A percentile compares a stretch with the other conserved stretches of the same genome.
phyloP scores from a whole-genome alignment of 2,329 filamentous ascomycete genomes.

The Xylaria sp. region DNA sequence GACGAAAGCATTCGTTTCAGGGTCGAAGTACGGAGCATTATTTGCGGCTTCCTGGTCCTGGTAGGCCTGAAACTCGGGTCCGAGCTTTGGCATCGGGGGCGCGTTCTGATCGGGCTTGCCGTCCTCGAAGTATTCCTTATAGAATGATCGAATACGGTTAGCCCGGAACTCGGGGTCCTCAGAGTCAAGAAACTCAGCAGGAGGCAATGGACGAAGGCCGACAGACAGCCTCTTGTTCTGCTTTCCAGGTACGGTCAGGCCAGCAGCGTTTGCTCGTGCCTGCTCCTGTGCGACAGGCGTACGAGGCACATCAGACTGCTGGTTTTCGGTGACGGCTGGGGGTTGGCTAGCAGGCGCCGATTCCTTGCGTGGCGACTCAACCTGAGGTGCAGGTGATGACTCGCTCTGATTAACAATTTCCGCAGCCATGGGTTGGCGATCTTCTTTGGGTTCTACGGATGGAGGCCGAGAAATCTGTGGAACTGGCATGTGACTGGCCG shows the following conservation, averaged over 20 bases:
- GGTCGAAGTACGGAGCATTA: slow-evolving; percentile 64
- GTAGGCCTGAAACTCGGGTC: slow-evolving; percentile 68
- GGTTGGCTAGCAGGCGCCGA: slow-evolving; percentile 32
- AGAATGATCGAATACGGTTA: slow-evolving; percentile 96
- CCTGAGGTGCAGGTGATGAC: slow-evolving; percentile 14
- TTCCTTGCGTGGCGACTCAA: slow-evolving; percentile 30
- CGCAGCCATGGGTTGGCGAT: slow-evolving; percentile 18
- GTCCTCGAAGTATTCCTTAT: slow-evolving; percentile 99
- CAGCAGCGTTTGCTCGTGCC: slow-evolving; percentile 29
- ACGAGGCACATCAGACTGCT: slow-evolving; percentile 16
- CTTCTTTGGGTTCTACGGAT: slow-evolving; percentile 22
- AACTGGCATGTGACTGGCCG: slow-evolving; percentile 22
- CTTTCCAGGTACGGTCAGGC: slow-evolving; percentile 50
- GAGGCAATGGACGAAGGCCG: slow-evolving; percentile 78
- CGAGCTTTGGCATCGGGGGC: slow-evolving; percentile 21
- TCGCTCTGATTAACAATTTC: slow-evolving; percentile 22
- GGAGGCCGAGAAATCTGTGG: slow-evolving; percentile 21
- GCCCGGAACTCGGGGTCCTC: slow-evolving; percentile 93
- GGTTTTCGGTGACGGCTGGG: slow-evolving; percentile 21
- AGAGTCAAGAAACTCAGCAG: slow-evolving; percentile 68
- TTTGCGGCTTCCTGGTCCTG: slow-evolving; percentile 59
- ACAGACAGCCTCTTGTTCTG: slow-evolving; percentile 59
- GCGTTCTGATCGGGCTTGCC: slow-evolving; percentile 33
- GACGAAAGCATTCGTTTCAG: slow-evolving; percentile 64
- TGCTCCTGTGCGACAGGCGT: slow-evolving; percentile 15